These are phyloP conservation scores for Dioszegia hungarica DNA, from an alignment of 768 basidiomycete genomes.

Conservation along the genomic window DNA sequence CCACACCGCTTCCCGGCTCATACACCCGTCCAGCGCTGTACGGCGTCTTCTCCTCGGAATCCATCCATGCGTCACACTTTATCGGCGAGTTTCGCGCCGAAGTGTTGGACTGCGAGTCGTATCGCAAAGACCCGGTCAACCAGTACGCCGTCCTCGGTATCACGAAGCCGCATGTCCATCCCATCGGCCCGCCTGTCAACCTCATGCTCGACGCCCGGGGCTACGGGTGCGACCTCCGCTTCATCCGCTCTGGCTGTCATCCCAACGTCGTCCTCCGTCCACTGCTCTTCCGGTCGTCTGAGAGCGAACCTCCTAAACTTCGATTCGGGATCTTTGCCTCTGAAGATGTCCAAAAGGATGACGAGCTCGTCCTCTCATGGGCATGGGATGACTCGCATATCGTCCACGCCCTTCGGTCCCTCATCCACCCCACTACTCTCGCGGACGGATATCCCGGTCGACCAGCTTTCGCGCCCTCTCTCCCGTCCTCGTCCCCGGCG, in stretches of 20 bases:
- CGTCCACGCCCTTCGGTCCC: constrained; percentile 59
- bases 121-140: constrained; percentile 75
- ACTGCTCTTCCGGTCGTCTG: constrained; percentile 49
- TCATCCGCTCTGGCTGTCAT: constrained; percentile 62
- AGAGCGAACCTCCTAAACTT: constrained; percentile 47
- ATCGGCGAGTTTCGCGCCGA: constrained; percentile 64
- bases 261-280: constrained; percentile 65
- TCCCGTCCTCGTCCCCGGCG: neutral
- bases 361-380: constrained; percentile 87
- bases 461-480: constrained; percentile 10
- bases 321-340: constrained; percentile 77
- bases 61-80: constrained; percentile 57
- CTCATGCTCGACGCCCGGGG: constrained; percentile 74
- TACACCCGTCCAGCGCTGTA: constrained; percentile 51
- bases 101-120: constrained; percentile 63
- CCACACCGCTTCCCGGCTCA: constrained; percentile 22
- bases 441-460: constrained; percentile 57
- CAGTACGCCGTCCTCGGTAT: constrained; percentile 70
- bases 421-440: constrained; percentile 52
- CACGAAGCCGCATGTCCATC: constrained; percentile 77
- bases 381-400: constrained; percentile 94
- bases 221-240: constrained; percentile 62
- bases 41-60: constrained; percentile 61
- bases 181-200: constrained; percentile 70
- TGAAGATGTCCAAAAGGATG: constrained; percentile 66